Conservation (phyloP, 495 filamentous ascomycete species). For the Daldinia grandis region DNA sequence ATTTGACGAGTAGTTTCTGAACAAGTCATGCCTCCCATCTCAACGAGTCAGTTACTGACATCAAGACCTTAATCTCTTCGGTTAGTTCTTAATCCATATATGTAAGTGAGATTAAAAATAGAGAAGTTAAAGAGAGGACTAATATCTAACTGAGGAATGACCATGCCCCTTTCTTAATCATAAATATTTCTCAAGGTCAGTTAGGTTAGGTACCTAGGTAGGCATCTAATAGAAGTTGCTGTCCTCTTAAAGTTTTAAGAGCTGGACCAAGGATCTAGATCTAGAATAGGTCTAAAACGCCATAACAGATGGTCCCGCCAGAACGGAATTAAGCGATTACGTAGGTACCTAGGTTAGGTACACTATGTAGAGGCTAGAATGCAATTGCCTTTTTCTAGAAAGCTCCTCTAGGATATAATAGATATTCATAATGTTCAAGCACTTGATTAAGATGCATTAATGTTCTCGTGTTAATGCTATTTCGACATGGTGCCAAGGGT, state of each 20-base stretch:
- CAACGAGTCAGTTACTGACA: background rate
- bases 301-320: background rate
- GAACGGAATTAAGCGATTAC: background rate
- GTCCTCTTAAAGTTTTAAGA: background rate
- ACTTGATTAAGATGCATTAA: constrained; percentile 20
- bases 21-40: background rate
- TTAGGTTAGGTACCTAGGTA: no score
- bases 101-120: background rate
- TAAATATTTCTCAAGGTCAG: constrained; percentile 1
- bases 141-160: constrained; percentile 10
- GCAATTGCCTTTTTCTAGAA: constrained; percentile 29
- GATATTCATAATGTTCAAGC: constrained; percentile 15
- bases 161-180: background rate
- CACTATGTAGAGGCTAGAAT: background rate
- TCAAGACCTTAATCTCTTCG: background rate
- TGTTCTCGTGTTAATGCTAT: constrained; percentile 35
- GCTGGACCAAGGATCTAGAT: background rate
- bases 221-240: no score
- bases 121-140: background rate
- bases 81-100: background rate
- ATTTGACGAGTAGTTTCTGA: background rate
- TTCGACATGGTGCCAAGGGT: constrained; percentile 27
- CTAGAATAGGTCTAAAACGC: background rate
- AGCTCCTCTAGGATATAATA: constrained; percentile 16
- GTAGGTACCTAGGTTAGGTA: no score